Conservation (phyloP, 2,329 filamentous ascomycete genomes). For the Talaromyces verruculosus region DNA sequence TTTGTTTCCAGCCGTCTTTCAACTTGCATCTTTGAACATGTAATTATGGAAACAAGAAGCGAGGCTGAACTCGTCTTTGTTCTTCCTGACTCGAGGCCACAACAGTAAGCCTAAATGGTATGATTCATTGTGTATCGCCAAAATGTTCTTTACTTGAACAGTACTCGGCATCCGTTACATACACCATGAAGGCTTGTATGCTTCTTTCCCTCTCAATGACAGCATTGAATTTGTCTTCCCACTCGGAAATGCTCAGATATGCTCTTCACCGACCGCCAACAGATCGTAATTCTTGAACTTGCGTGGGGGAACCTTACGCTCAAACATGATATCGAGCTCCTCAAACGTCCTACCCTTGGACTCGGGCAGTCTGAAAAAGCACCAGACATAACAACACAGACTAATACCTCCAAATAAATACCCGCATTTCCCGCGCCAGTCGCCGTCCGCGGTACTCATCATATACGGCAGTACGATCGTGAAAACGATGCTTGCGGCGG, state of each 20-base stretch:
- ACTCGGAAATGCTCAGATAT: neutral
- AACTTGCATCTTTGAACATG: neutral
- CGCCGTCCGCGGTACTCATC: constrained; percentile 28
- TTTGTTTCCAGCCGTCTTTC: neutral
- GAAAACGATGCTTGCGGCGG: constrained; percentile 20
- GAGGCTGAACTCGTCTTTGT: neutral
- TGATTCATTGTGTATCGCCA: neutral
- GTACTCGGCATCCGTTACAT: neutral
- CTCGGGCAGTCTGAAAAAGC: constrained; percentile 40
- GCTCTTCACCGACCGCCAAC: constrained; percentile 10
- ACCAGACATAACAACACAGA: constrained; percentile 35
- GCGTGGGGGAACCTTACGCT: constrained; percentile 38
- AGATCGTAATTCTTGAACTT: constrained; percentile 30
- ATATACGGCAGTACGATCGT: constrained; percentile 20
- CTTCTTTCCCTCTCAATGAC: neutral
- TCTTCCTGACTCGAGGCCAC: neutral
- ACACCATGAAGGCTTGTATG: neutral
- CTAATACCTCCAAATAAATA: constrained; percentile 30
- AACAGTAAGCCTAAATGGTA: neutral
- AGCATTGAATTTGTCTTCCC: neutral
- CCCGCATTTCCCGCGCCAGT: constrained; percentile 33
- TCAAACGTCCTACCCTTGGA: constrained; percentile 38
- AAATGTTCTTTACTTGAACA: neutral
- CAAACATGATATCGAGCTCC: constrained; percentile 46
- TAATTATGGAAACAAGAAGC: neutral